Conservation (phyloP, 495 filamentous ascomycete genomes). For the Barbatosphaeria neglecta region DNA sequence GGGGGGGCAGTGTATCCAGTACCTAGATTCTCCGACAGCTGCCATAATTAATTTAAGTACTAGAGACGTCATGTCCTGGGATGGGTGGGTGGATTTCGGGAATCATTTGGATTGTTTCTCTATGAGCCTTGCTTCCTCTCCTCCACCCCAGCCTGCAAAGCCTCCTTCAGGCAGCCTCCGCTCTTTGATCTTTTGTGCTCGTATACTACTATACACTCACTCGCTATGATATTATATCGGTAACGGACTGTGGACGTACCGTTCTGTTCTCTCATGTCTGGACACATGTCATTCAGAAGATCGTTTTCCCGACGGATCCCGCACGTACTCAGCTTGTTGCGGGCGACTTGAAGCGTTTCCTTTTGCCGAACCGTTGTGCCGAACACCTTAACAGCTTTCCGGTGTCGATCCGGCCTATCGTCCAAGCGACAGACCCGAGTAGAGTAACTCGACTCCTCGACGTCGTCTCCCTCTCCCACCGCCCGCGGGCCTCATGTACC, state of each 20-base stretch:
- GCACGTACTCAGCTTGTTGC: too few relatives aligned
- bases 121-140: too few relatives aligned
- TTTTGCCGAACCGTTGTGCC: too few relatives aligned
- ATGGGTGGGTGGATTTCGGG: too few relatives aligned
- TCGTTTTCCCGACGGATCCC: too few relatives aligned
- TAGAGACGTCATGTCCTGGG: background rate
- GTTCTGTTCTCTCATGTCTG: background rate
- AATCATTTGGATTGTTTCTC: too few relatives aligned
- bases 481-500: conserved; percentile 15
- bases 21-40: background rate
- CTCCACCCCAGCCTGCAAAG: background rate
- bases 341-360: too few relatives aligned
- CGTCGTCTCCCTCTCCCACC: background rate
- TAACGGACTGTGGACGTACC: background rate
- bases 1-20: background rate
- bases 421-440: too few relatives aligned
- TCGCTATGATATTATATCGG: background rate
- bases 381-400: too few relatives aligned
- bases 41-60: background rate
- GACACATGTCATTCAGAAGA: too few relatives aligned
- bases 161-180: background rate
- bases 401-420: too few relatives aligned
- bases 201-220: background rate
- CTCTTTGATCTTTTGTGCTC: background rate
- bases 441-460: too few relatives aligned